Evolutionary conservation across 257 asterid species (phyloP), one percentile per base, ranked within the genome.

Genomic region (Parsonsia alboflavescens): DNA sequence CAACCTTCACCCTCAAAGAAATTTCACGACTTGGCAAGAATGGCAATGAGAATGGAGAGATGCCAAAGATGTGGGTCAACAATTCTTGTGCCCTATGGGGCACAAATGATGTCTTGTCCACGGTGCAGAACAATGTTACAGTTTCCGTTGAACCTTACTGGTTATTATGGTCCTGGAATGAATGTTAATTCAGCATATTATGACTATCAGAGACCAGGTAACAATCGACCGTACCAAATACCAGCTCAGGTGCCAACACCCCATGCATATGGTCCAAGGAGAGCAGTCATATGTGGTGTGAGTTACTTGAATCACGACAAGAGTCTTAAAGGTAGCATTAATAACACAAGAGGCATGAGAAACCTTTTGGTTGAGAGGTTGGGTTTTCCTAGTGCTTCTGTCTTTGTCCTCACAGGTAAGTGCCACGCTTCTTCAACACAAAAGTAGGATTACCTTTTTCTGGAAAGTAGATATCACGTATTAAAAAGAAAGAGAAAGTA

Each of bases 271-370:
- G 87, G 89, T 57, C 76, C 79, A 75, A 92, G 82, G 78, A 85
- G 89, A 44, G 96, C 97, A 26, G 74, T 92, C 79, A 79, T 90
- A 21, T 87, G 95, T 33, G 97, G 96, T 70, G 81, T 92, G 49
- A 86, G 77, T 79, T 92, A 90, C 83, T 78, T 79, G 72, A 86
- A 86, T 6, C 85, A 85, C 73, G 69, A 65, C 33, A 88, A 82
- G 82, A 82, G 83, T 67, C 91, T 89, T 10, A 72, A 74, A 22
- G 96, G 97, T 36, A 89, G 96, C 77, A 68, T 90, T 75, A 88
- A 86, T 61, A 91, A 92, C 50, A 91, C 85, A 2, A 1, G 73
- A 17, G 50, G 24, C 76, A 92, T 92, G 90, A 82, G 65, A 73
- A 66, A 62, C 42, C 84, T 92, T 77, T 82, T 92, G 73, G 79